Conservation (phyloP, 2,329 filamentous ascomycete species). For the Exophiala spinifera region DNA sequence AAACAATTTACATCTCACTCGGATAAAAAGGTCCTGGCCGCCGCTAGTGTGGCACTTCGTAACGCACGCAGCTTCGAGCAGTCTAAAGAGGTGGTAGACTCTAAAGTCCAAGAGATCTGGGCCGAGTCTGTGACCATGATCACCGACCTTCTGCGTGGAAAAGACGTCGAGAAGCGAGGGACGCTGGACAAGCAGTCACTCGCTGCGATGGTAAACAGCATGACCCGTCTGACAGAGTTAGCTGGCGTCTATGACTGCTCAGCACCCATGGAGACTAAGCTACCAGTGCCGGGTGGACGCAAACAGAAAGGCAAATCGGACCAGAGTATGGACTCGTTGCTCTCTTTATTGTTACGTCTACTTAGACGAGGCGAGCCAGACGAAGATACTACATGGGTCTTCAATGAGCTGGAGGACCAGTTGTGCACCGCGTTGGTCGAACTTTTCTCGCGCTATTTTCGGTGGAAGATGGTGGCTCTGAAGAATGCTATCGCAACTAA, state of each 20-base stretch:
- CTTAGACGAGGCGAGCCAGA: conserved; percentile 69
- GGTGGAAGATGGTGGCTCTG: conserved; percentile 78
- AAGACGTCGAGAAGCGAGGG: conserved; percentile 68
- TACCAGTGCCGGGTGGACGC: conserved; percentile 35
- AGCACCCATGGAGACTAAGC: conserved; percentile 64
- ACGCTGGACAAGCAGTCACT: conserved; percentile 65
- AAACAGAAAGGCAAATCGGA: conserved; percentile 43
- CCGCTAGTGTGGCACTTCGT: conserved; percentile 77
- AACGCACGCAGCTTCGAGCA: conserved; percentile 85
- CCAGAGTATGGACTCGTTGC: conserved; percentile 40
- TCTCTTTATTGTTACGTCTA: conserved; percentile 68
- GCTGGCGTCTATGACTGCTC: conserved; percentile 75
- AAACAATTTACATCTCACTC: conserved; percentile 93
- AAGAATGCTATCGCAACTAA: conserved; percentile 52
- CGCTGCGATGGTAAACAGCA: conserved; percentile 67
- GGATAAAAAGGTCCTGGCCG: conserved; percentile 76
- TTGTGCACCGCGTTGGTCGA: conserved; percentile 73
- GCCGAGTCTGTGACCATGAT: conserved; percentile 76
- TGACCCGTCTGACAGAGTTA: conserved; percentile 77
- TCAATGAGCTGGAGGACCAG: conserved; percentile 75
- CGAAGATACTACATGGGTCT: conserved; percentile 61
- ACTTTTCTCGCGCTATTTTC: conserved; percentile 80
- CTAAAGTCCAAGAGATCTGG: conserved; percentile 79
- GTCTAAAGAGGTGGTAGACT: conserved; percentile 78
- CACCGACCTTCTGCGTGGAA: conserved; percentile 65